Evolutionary conservation across 2,329 filamentous ascomycete species (phyloP).

Genomic region (Shiraia sp.): DNA sequence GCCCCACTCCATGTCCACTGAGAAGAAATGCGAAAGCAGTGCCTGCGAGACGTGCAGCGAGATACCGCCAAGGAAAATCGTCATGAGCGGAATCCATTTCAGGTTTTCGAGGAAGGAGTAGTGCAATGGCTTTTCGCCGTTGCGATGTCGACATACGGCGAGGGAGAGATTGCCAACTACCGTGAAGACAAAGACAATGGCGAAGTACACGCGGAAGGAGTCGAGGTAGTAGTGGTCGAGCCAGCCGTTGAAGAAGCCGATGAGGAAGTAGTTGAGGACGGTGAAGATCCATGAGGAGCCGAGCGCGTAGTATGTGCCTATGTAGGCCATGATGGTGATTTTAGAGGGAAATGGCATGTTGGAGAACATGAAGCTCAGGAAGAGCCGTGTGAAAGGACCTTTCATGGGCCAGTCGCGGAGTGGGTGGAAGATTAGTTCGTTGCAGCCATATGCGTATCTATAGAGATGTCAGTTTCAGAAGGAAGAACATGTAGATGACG

Average conservation of each 20-base stretch:
- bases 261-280: conserved; percentile 69
- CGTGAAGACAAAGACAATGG: conserved; percentile 68
- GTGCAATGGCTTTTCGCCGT: conserved; percentile 58
- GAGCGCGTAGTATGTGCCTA: conserved; percentile 73
- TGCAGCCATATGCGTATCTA: conserved; percentile 67
- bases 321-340: conserved; percentile 71
- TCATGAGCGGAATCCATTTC: conserved; percentile 68
- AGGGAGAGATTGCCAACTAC: conserved; percentile 64
- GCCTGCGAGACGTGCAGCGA: conserved; percentile 81
- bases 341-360: conserved; percentile 69
- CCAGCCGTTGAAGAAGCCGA: conserved; percentile 73
- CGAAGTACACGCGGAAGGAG: conserved; percentile 69
- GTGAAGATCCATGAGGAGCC: conserved; percentile 70
- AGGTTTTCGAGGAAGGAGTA: conserved; percentile 59
- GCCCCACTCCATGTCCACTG: conserved; percentile 85
- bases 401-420: conserved; percentile 63
- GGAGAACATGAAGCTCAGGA: conserved; percentile 62
- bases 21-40: conserved; percentile 79
- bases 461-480: conserved; percentile 8
- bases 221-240: conserved; percentile 81
- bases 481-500: too few species aligned
- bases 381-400: conserved; percentile 68
- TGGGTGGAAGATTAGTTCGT: conserved; percentile 72
- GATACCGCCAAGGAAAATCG: conserved; percentile 81
- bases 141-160: conserved; percentile 65